phyloP scores from a whole-genome alignment of 2,329 filamentous ascomycete genomes.

The Ascochyta rabiei region DNA sequence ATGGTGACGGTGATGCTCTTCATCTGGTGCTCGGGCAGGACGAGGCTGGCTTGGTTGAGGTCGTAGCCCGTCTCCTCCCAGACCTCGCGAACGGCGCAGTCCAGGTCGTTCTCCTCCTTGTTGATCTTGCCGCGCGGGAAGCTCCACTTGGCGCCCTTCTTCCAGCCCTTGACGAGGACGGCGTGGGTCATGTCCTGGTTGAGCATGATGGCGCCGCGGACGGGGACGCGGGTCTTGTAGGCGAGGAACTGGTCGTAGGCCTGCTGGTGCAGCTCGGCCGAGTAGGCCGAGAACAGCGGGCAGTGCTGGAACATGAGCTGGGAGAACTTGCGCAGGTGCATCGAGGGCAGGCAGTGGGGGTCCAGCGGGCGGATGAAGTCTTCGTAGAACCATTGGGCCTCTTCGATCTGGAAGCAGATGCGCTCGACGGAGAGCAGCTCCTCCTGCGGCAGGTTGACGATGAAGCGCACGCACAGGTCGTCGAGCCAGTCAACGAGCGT shows the following conservation, averaged over 20 bases:
- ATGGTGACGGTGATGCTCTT: conserved; percentile 90
- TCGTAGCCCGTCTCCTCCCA: conserved; percentile 97
- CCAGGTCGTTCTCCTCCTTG: conserved; percentile 91
- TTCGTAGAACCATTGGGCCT: conserved; percentile 99
- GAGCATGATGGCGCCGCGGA: conserved; percentile 90
- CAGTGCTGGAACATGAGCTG: conserved; percentile 93
- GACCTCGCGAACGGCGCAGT: conserved; percentile 92
- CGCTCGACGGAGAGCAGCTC: conserved; percentile 89
- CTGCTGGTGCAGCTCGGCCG: conserved; percentile 74
- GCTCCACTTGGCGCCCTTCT: conserved; percentile 94
- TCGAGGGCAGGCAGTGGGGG: conserved; percentile 77
- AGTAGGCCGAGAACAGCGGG: conserved; percentile 82
- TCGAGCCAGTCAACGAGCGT: conserved; percentile 95
- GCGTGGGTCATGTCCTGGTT: conserved; percentile 94
- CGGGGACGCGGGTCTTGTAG: conserved; percentile 94
- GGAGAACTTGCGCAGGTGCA: conserved; percentile 84
- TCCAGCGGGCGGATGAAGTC: conserved; percentile 95
- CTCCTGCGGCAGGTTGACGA: conserved; percentile 92
- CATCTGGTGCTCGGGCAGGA: conserved; percentile 70
- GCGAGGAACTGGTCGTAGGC: conserved; percentile 91
- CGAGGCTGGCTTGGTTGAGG: conserved; percentile 74
- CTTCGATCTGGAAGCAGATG: conserved; percentile 98
- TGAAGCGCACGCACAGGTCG: conserved; percentile 96
- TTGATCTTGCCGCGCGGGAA: conserved; percentile 98
- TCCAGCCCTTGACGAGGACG: conserved; percentile 95